Percentiles rank a stretch among this genome's conserved stretches.
These are phyloP conservation scores for Plasmodium ovale DNA, from an alignment of 169 alveolate genomes.

Conservation along the genomic window DNA sequence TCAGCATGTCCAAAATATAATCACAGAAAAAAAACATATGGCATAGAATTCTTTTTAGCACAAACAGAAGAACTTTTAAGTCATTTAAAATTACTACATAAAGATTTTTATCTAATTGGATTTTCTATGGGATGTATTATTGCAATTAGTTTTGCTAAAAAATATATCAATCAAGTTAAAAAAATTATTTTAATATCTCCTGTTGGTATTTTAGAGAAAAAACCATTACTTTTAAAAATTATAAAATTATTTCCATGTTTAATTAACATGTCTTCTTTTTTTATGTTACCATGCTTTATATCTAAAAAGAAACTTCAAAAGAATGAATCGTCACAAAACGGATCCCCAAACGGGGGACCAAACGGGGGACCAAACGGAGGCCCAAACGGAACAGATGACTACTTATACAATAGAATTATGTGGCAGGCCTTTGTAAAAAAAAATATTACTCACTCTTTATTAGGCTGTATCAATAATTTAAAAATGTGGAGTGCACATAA, in stretches of 20 bases:
- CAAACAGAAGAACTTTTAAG: slow-evolving; percentile 84
- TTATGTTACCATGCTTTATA: slow-evolving; percentile 62
- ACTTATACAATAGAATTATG: slow-evolving; percentile 79
- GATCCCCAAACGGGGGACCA: no score
- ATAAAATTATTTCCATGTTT: slow-evolving; percentile 79
- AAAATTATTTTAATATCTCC: slow-evolving; percentile 84
- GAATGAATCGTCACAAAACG: background rate
- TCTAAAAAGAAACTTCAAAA: slow-evolving; percentile 48
- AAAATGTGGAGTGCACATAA: slow-evolving; percentile 85
- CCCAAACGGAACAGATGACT: background rate
- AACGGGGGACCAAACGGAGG: no score
- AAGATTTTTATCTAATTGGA: slow-evolving; percentile 82
- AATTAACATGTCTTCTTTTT: slow-evolving; percentile 75
- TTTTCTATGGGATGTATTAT: slow-evolving; percentile 86
- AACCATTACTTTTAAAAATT: slow-evolving; percentile 76
- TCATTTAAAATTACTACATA: slow-evolving; percentile 74
- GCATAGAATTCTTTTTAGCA: slow-evolving; percentile 81
- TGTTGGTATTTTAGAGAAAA: slow-evolving; percentile 82
- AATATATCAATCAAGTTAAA: slow-evolving; percentile 83
- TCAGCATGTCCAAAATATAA: slow-evolving; percentile 84
- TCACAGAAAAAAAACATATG: slow-evolving; percentile 79
- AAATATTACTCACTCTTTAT: slow-evolving; percentile 76
- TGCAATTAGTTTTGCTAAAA: slow-evolving; percentile 83
- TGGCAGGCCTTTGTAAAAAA: slow-evolving; percentile 85
- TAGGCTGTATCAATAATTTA: slow-evolving; percentile 83